Evolutionary conservation across 345 rosid species (phyloP).

Genomic region (Reutealis trisperma): DNA sequence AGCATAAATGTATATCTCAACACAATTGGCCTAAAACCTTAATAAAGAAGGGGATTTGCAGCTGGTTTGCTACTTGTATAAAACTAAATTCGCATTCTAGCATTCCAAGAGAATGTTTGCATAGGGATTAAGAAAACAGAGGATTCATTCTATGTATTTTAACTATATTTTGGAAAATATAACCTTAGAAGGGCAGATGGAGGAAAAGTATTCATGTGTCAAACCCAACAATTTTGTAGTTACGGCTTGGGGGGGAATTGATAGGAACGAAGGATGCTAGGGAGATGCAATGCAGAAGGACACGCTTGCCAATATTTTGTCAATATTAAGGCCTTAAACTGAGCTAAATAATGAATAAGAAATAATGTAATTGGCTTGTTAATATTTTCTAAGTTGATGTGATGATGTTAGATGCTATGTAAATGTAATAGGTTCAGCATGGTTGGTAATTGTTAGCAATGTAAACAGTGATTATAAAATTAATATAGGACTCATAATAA

Average conservation of each 20-base stretch:
- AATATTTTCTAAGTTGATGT: background rate
- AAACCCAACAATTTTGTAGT: background rate
- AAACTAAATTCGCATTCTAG: background rate
- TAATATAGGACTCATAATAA: background rate
- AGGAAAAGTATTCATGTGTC: background rate
- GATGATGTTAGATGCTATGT: background rate
- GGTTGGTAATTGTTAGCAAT: background rate
- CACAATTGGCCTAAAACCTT: background rate
- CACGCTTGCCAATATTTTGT: background rate
- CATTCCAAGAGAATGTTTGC: background rate
- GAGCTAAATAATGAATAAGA: background rate
- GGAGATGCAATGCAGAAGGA: background rate
- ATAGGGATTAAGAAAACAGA: too few species aligned
- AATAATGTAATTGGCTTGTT: background rate
- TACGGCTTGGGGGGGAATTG: background rate
- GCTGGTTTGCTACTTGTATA: background rate
- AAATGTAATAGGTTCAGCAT: background rate
- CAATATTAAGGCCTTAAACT: too few species aligned
- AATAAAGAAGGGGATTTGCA: background rate
- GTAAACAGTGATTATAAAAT: background rate
- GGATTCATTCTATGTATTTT: background rate
- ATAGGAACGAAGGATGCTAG: background rate
- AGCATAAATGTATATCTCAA: background rate
- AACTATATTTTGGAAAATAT: background rate
- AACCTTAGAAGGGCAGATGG: background rate